Evolutionary conservation across 441 rosid genomes (phyloP), one percentile per base, ranked within the genome.

Genomic region (Brassica balearica): DNA sequence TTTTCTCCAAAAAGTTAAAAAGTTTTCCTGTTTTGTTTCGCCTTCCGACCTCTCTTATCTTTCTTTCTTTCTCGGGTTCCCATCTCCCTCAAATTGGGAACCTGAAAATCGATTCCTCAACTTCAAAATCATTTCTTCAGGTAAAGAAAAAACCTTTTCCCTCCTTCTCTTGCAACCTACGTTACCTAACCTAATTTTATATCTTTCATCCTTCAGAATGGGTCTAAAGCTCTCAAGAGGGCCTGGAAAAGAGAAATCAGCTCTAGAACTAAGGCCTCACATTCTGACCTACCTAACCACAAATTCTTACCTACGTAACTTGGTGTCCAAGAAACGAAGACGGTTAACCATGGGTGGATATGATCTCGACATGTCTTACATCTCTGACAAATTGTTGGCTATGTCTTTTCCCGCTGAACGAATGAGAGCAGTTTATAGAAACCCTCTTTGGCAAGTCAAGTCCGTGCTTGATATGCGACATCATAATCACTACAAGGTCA

Each of bases 361-460:
- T 77, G 97, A 92, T 79, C 95, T 94, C 8, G 98, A 94, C 81
- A 94, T 94, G 98, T 91, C 98, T 2, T 94, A 91, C 51, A 92
- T 92, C 66, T 86, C 97, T 1, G 92, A 89, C 56, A 85, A 78
- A 65, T 11, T 94, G 22, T 79, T 94, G 69, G 97, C 97, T 8
- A 94, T 94, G 97, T 94, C 97, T 0, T 92, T 94, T 77, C 98
- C 97, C 9, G 94, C 97, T 1, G 93, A 92, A 80, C 86, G 88
- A 17, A 89, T 92, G 97, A 82, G 92, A 32, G 95, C 95, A 0
- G 82, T 94, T 83, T 91, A 91, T 72, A 87, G 97, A 15, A 94
- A 94, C 77, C 98, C 98, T 68, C 86, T 94, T 8, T 91, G 97
- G 97, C 97, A 94, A 88, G 98, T 94, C 75, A 89, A 90, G 84